phyloP scores from a whole-genome alignment of 805 yeast genomes.

The Pichia phayaonensis region DNA sequence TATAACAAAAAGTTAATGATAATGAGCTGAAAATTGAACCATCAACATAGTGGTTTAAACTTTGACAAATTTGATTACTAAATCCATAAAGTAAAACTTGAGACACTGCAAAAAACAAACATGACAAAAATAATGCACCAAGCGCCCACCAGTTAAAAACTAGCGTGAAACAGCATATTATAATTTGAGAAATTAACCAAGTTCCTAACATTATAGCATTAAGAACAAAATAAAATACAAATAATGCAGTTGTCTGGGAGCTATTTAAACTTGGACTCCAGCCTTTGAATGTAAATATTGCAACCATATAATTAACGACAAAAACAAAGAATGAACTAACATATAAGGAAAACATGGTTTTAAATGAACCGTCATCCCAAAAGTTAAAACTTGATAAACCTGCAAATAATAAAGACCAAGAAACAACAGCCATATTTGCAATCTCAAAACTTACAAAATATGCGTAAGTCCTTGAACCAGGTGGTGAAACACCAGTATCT shows the following conservation, averaged over 20 bases:
- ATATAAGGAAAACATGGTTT: slow-evolving; percentile 53
- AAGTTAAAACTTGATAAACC: slow-evolving; percentile 82
- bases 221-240: slow-evolving; percentile 60
- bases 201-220: slow-evolving; percentile 59
- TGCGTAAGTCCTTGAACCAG: slow-evolving; percentile 65
- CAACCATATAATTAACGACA: slow-evolving; percentile 54
- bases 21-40: slow-evolving; percentile 81
- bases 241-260: slow-evolving; percentile 56
- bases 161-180: slow-evolving; percentile 60
- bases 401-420: slow-evolving; percentile 59
- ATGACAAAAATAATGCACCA: slow-evolving; percentile 70
- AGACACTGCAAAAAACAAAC: slow-evolving; percentile 71
- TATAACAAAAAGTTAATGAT: slow-evolving; percentile 70
- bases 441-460: slow-evolving; percentile 79
- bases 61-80: slow-evolving; percentile 56
- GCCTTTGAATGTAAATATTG: slow-evolving; percentile 66
- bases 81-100: slow-evolving; percentile 69
- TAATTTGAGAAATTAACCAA: slow-evolving; percentile 60
- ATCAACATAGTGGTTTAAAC: slow-evolving; percentile 79
- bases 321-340: slow-evolving; percentile 50
- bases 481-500: slow-evolving; percentile 90
- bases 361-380: slow-evolving; percentile 88
- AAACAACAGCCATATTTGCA: slow-evolving; percentile 64
- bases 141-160: slow-evolving; percentile 75
- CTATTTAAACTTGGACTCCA: slow-evolving; percentile 46